Conservation (phyloP, 1,139 yeast genomes). For the Wickerhamomyces sp. region DNA sequence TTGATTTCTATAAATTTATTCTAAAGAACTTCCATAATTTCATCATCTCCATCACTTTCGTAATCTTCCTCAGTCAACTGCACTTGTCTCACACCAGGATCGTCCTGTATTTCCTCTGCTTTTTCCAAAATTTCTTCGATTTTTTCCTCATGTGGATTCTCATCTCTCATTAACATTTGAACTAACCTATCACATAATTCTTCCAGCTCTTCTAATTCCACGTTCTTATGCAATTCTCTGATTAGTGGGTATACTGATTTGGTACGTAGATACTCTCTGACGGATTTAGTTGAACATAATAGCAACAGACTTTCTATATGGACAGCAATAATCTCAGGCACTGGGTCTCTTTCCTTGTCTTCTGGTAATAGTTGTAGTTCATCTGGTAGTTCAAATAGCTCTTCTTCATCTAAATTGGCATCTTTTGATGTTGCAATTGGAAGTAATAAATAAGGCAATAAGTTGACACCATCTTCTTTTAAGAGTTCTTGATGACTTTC, state of each 20-base stretch:
- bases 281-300: slow-evolving; percentile 67
- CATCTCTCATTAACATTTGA: slow-evolving; percentile 90
- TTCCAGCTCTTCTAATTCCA: slow-evolving; percentile 57
- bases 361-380: slow-evolving; percentile 77
- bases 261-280: slow-evolving; percentile 71
- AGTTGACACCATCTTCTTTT: slow-evolving; percentile 56
- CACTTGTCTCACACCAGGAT: slow-evolving; percentile 1
- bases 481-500: slow-evolving; percentile 60
- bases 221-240: slow-evolving; percentile 75
- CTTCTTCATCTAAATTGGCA: slow-evolving; percentile 68
- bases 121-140: slow-evolving; percentile 49
- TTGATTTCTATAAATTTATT: neutral
- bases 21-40: slow-evolving; percentile 30
- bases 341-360: slow-evolving; percentile 75
- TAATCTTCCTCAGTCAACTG: slow-evolving; percentile 7
- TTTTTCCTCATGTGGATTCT: slow-evolving; percentile 46
- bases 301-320: slow-evolving; percentile 76
- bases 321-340: slow-evolving; percentile 55
- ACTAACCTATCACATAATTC: slow-evolving; percentile 75
- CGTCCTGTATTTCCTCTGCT: slow-evolving; percentile 24
- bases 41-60: slow-evolving; percentile 18
- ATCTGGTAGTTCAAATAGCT: slow-evolving; percentile 83
- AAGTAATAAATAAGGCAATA: slow-evolving; percentile 74
- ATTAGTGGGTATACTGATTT: slow-evolving; percentile 80
- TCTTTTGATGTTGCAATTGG: slow-evolving; percentile 84